Evolutionary conservation across 1,284 basidiomycete species (phyloP).

Genomic region (Malassezia dermatis): DNA sequence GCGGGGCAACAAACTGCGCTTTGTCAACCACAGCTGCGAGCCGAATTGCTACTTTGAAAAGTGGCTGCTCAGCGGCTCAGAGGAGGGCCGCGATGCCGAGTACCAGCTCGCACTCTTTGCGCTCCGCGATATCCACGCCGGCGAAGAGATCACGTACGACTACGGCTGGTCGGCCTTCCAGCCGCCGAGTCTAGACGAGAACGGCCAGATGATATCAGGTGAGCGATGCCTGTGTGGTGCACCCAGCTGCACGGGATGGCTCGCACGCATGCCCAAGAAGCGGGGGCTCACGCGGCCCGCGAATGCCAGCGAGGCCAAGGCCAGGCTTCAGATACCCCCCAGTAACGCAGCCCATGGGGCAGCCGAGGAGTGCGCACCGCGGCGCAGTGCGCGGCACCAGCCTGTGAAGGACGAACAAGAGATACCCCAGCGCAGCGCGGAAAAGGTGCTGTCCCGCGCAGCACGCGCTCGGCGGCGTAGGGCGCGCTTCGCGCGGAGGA

Average conservation of each 20-base stretch:
- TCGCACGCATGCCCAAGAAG: conserved; percentile 18
- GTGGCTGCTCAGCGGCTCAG: conserved; percentile 38
- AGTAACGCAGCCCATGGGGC: neutral
- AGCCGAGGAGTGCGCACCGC: neutral
- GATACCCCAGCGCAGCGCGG: too few relatives aligned
- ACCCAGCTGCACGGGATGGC: conserved; percentile 28
- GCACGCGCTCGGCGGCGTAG: neutral
- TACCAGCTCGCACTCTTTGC: conserved; percentile 43
- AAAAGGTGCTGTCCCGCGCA: too few relatives aligned
- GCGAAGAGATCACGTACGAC: conserved; percentile 43
- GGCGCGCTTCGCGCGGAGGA: neutral
- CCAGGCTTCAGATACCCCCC: neutral
- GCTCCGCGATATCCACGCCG: conserved; percentile 31
- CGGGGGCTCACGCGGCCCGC: neutral
- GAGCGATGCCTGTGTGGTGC: conserved; percentile 33
- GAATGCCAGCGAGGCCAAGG: neutral
- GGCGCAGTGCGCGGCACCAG: neutral
- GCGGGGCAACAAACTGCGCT: conserved; percentile 39
- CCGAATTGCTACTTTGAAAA: conserved; percentile 42
- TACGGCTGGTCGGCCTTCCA: conserved; percentile 38
- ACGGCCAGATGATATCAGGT: conserved; percentile 9
- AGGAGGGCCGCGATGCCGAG: conserved; percentile 32
- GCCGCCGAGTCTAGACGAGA: conserved; percentile 19
- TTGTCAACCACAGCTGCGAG: conserved; percentile 42
- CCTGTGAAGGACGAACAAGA: neutral